Conservation (phyloP, 2,329 filamentous ascomycete genomes). For the Rasamsonia emersonii region DNA sequence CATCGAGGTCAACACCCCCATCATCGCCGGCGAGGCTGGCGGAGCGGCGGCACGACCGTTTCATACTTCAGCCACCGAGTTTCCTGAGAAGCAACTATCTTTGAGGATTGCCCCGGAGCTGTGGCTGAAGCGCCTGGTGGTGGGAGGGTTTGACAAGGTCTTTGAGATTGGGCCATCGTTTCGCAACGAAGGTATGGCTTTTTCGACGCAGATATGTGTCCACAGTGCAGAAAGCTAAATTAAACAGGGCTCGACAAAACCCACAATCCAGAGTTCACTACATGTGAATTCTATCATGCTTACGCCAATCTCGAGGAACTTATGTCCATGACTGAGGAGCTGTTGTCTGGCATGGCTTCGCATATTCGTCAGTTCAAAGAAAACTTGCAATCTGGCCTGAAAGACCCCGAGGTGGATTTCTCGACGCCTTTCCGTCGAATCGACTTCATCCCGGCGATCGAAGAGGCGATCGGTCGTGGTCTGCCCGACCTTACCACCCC, state of each 20-base stretch:
- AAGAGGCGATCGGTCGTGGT: slow-evolving; percentile 54
- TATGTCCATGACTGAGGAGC: slow-evolving; percentile 63
- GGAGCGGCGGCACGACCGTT: slow-evolving; percentile 85
- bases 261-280: slow-evolving; percentile 96
- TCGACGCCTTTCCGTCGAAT: slow-evolving; percentile 52
- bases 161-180: slow-evolving; percentile 93
- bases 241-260: slow-evolving; percentile 60
- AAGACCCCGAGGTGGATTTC: slow-evolving; percentile 49
- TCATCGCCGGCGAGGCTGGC: slow-evolving; percentile 72
- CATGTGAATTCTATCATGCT: slow-evolving; percentile 91
- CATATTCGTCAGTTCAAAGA: slow-evolving; percentile 41
- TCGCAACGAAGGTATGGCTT: slow-evolving; percentile 67
- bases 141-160: slow-evolving; percentile 78
- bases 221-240: neutral
- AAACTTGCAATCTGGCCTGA: slow-evolving; percentile 29
- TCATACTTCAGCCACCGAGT: slow-evolving; percentile 67
- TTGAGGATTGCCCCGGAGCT: slow-evolving; percentile 89
- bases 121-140: slow-evolving; percentile 84
- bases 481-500: slow-evolving; percentile 54
- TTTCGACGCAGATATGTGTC: neutral
- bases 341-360: slow-evolving; percentile 54
- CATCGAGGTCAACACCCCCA: slow-evolving; percentile 83
- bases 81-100: slow-evolving; percentile 61
- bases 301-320: slow-evolving; percentile 69
- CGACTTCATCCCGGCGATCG: slow-evolving; percentile 74